A percentile compares a stretch with the other conserved stretches of the same genome.
phyloP scores from a whole-genome alignment of 2,329 filamentous ascomycete genomes.

The Beauveria sp. region DNA sequence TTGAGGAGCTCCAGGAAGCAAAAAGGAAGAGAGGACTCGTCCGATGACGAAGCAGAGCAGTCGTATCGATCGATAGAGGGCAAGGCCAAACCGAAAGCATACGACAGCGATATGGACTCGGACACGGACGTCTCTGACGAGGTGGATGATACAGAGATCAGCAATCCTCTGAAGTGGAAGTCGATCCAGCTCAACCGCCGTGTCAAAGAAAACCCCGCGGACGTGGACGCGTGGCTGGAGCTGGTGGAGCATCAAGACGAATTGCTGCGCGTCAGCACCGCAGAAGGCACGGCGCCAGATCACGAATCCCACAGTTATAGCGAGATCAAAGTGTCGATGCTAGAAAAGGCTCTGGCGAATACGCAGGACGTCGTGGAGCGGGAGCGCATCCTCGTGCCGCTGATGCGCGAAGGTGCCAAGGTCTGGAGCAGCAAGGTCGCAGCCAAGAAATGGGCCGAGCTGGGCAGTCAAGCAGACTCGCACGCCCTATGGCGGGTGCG shows the following conservation, averaged over 20 bases:
- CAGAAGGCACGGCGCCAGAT: slow-evolving; percentile 38
- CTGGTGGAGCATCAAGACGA: slow-evolving; percentile 72
- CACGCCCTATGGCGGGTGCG: slow-evolving; percentile 66
- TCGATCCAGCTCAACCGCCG: slow-evolving; percentile 55
- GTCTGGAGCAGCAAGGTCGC: slow-evolving; percentile 63
- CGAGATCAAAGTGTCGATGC: slow-evolving; percentile 72
- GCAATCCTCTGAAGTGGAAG: slow-evolving; percentile 42
- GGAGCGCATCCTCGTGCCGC: slow-evolving; percentile 54
- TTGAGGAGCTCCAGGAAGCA: slow-evolving; percentile 36
- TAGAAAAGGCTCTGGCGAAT: slow-evolving; percentile 65
- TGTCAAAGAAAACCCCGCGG: slow-evolving; percentile 57
- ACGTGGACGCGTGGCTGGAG: slow-evolving; percentile 67
- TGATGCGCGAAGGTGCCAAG: slow-evolving; percentile 67
- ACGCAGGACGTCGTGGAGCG: slow-evolving; percentile 38
- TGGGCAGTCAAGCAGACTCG: slow-evolving; percentile 19
- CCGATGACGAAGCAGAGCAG: slow-evolving; percentile 39
- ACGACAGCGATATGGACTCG: slow-evolving; percentile 42
- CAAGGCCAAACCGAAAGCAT: slow-evolving; percentile 45
- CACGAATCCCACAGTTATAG: slow-evolving; percentile 63
- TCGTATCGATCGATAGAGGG: slow-evolving; percentile 59
- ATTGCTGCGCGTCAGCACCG: slow-evolving; percentile 46
- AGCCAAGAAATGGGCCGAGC: slow-evolving; percentile 55
- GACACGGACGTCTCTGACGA: slow-evolving; percentile 34
- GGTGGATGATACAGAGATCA: slow-evolving; percentile 23
- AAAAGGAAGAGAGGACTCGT: slow-evolving; percentile 32